Conservation (phyloP, 2,329 filamentous ascomycete genomes). For the Venturia pyrina region DNA sequence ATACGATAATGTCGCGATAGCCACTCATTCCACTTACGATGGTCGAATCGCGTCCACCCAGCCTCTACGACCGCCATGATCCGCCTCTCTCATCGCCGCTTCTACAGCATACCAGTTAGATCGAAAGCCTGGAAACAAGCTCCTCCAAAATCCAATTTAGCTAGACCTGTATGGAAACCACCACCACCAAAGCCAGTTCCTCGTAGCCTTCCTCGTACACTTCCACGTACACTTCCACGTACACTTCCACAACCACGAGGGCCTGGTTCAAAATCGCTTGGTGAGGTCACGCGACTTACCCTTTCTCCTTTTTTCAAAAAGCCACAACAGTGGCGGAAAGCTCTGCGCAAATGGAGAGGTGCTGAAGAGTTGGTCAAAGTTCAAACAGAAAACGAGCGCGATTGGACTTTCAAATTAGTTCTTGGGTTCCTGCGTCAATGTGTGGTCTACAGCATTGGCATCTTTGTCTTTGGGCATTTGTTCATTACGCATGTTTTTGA, state of each 20-base stretch:
- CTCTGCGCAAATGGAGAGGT: neutral
- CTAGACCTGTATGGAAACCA: neutral
- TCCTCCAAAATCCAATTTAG: neutral
- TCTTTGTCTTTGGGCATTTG: constrained; percentile 3
- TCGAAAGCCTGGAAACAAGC: neutral
- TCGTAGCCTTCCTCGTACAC: too few species aligned
- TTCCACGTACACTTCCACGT: too few species aligned
- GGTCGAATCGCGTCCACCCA: neutral
- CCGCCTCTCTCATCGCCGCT: neutral
- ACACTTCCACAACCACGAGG: neutral
- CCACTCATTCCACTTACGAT: neutral
- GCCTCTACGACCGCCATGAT: neutral
- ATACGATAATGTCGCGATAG: neutral
- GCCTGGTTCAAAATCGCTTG: neutral
- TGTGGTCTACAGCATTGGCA: neutral
- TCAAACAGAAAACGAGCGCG: too few species aligned
- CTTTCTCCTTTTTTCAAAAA: neutral
- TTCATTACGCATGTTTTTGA: neutral
- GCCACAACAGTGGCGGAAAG: neutral
- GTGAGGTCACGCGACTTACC: neutral
- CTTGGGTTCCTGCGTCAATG: neutral
- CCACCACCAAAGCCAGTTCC: neutral
- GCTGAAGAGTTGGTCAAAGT: neutral
- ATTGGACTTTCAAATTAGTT: too few species aligned
- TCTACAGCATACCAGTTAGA: neutral